phyloP scores from a whole-genome alignment of 129 eudicot species.

The Flaveria bidentis region DNA sequence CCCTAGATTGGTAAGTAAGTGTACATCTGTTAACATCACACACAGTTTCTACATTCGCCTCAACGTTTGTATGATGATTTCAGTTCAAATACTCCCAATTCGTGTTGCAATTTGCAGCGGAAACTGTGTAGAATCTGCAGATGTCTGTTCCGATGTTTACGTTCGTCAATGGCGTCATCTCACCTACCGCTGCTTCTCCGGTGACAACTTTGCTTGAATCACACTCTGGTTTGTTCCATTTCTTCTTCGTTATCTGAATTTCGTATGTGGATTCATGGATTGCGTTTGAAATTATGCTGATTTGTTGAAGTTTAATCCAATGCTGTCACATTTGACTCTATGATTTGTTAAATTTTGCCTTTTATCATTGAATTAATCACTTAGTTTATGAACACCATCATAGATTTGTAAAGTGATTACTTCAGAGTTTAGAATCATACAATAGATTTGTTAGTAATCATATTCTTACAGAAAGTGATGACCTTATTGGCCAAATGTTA shows the following conservation, averaged over 20 bases:
- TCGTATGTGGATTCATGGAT: not conserved
- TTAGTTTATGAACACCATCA: too few relatives aligned
- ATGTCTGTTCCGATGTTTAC: conserved; percentile 35
- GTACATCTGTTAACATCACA: too few relatives aligned
- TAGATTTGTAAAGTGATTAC: not conserved
- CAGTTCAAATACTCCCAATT: not conserved
- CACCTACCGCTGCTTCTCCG: conserved; percentile 47
- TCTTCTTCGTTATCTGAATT: not conserved
- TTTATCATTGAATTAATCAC: too few relatives aligned
- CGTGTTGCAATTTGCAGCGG: not conserved
- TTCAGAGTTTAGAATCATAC: not conserved
- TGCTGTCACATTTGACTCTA: not conserved
- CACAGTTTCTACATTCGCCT: too few relatives aligned
- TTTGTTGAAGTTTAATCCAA: not conserved
- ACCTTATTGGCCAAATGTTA: not conserved
- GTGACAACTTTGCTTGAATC: conserved; percentile 70
- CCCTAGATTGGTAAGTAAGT: too few relatives aligned
- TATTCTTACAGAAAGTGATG: not conserved
- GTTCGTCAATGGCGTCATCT: conserved; percentile 57
- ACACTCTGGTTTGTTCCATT: conserved; percentile 50
- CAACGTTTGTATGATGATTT: too few relatives aligned
- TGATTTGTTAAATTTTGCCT: not conserved
- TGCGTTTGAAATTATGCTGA: not conserved
- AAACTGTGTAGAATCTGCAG: not conserved
- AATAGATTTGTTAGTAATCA: not conserved